Evolutionary conservation across 2,329 filamentous ascomycete species (phyloP), one percentile per base, ranked within the genome.

Genomic region (Phaeosphaeriaceae sp.): DNA sequence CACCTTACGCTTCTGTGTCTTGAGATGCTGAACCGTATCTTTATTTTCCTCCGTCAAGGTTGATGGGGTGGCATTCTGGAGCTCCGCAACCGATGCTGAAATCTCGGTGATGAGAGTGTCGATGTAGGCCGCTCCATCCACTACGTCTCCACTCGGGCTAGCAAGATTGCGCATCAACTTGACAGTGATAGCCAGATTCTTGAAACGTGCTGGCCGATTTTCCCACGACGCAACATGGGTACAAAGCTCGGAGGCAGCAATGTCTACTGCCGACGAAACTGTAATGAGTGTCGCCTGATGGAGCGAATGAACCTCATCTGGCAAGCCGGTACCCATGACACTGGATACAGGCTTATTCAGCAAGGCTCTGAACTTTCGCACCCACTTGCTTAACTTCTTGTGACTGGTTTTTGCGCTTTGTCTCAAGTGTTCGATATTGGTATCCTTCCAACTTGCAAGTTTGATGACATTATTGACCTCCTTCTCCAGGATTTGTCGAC

Each of bases 391-490:
- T 1, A 99, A 85, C 77, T 97, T 97, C 69, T 90, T 88, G 73
- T 99, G 95, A 20, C 93, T 97, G 59, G 89, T 90, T 68, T 90
- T 89, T 1, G 95, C 93, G 76, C 94, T 98, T 72, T 97, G 93
- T 65, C 89, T 87, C 17, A 99, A 81, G 1, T 92, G 91, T 48
- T 90, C 89, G 61, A 99, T 96, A 70, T 98, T 99, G 21, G 92
- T 97, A 68, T 99, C 95, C 76, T 96, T 97, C 96, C 96, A 99
- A 76, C 93, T 97, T 7, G 93, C 93, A 68, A 99, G 82, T 52
- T 96, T 87, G 17, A 99, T 85, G n/a, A 97, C 89, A 67, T 98
- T 91, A 74, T 91, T 94, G 85, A 98, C 92, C 56, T 92, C 88
- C 78, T 93, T 97, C 75, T 98, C 94, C n/a, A 98, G 84, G 0